phyloP scores from a whole-genome alignment of 768 basidiomycete genomes.

The Leccinum rimulosum region DNA sequence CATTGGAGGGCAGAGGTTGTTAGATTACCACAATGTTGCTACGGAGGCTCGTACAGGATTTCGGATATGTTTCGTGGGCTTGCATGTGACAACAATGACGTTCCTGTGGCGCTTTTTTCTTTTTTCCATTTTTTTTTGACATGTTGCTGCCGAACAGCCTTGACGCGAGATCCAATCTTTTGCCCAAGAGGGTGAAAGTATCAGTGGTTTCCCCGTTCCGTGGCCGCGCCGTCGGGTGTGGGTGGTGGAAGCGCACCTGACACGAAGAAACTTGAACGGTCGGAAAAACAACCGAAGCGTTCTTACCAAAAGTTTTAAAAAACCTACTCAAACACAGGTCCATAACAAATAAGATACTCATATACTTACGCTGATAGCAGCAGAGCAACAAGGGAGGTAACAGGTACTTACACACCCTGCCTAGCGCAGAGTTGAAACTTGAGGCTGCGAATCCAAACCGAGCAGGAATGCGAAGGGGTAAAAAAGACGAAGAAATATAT shows the following conservation, averaged over 20 bases:
- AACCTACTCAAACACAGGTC: conserved; percentile 4
- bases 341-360: conserved; percentile 31
- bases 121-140: conserved; percentile 7
- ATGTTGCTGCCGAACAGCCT: conserved; percentile 10
- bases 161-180: conserved; percentile 18
- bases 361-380: conserved; percentile 35
- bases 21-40: background rate
- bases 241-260: background rate
- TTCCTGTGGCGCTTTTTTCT: conserved; percentile 23
- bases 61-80: background rate
- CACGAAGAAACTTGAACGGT: background rate
- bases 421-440: conserved; percentile 28
- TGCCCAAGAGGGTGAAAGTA: background rate
- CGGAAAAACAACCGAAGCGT: background rate
- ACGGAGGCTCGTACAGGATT: background rate
- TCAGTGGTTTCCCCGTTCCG: background rate
- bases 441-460: conserved; percentile 24
- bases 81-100: conserved; percentile 4
- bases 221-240: background rate
- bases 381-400: conserved; percentile 27
- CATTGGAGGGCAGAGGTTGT: background rate
- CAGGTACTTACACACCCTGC: conserved; percentile 36
- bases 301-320: conserved; percentile 4
- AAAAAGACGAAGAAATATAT: conserved; percentile 29
- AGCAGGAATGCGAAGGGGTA: conserved; percentile 18